These are phyloP conservation scores for Blastomyces emzantsi DNA, from an alignment of 2,329 filamentous ascomycete species.

Conservation along the genomic window DNA sequence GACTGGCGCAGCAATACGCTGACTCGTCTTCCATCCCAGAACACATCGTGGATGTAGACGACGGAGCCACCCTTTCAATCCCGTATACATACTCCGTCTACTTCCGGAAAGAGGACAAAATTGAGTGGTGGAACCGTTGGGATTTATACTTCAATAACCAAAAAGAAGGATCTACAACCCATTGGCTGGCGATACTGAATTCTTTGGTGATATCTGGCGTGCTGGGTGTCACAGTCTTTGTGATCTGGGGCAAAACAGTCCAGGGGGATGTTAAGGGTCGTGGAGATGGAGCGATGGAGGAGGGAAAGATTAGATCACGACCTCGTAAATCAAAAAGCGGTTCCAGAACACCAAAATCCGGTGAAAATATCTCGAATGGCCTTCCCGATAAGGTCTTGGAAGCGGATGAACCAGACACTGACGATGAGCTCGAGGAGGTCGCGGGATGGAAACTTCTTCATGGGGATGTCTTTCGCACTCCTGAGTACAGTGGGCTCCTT, in stretches of 20 bases:
- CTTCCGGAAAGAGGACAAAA: conserved; percentile 68
- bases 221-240: conserved; percentile 67
- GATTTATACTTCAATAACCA: conserved; percentile 85
- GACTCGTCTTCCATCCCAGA: conserved; percentile 53
- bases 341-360: conserved; percentile 36
- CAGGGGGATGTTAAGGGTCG: conserved; percentile 69
- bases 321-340: conserved; percentile 39
- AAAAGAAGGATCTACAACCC: conserved; percentile 68
- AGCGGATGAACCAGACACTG: conserved; percentile 50
- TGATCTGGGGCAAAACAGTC: conserved; percentile 71
- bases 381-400: conserved; percentile 47
- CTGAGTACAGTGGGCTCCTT: conserved; percentile 59
- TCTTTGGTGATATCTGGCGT: conserved; percentile 74
- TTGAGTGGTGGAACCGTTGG: conserved; percentile 81
- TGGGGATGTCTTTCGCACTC: conserved; percentile 76
- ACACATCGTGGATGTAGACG: conserved; percentile 50
- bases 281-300: conserved; percentile 56
- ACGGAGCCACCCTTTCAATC: conserved; percentile 59
- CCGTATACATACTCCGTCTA: conserved; percentile 87
- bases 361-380: conserved; percentile 44
- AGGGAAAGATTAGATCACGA: conserved; percentile 51
- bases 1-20: conserved; percentile 46
- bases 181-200: conserved; percentile 84
- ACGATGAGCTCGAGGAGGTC: conserved; percentile 71
- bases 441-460: conserved; percentile 85